phyloP scores from a whole-genome alignment of 2,329 filamentous ascomycete genomes.

The Aspergillus nomiae region DNA sequence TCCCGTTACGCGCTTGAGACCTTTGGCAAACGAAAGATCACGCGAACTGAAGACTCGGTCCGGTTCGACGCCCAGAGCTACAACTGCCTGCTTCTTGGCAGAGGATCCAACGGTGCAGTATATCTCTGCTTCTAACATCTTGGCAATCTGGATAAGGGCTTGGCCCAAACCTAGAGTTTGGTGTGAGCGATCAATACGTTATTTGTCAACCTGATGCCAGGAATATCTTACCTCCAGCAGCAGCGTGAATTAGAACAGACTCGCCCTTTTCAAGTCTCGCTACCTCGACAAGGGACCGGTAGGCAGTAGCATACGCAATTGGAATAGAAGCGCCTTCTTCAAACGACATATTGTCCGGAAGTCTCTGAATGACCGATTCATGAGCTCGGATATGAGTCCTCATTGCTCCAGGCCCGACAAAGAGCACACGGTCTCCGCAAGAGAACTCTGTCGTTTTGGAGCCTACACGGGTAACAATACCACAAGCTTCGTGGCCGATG shows the following conservation, averaged over 20 bases:
- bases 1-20: background rate
- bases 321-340: background rate
- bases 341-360: background rate
- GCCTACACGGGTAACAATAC: background rate
- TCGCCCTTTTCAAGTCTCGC: background rate
- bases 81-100: background rate
- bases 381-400: background rate
- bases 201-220: no score
- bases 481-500: background rate
- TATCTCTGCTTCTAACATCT: background rate
- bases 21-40: background rate
- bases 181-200: no score
- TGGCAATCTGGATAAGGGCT: conserved; percentile 5
- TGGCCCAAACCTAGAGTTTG: background rate
- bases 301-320: background rate
- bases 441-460: background rate
- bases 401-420: background rate
- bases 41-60: background rate
- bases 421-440: no score
- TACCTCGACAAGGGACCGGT: background rate
- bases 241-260: conserved; percentile 6
- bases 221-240: background rate
- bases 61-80: background rate
- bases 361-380: background rate
- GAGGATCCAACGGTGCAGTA: background rate